Evolutionary conservation across 2,329 filamentous ascomycete genomes (phyloP).

Genomic region (Xylaria sp.): DNA sequence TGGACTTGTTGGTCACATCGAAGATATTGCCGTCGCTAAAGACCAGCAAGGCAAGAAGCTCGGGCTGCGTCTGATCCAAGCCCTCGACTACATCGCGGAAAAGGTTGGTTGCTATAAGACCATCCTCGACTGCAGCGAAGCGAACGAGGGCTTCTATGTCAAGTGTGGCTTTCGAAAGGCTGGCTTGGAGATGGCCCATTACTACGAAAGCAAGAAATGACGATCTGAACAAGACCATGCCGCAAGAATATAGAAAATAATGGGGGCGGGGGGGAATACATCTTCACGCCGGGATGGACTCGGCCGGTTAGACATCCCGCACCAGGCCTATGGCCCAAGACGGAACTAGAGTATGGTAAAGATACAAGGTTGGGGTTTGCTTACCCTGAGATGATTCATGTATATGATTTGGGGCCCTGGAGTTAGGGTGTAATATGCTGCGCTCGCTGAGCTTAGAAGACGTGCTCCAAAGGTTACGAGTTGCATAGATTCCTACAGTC

Average conservation of each 20-base stretch:
- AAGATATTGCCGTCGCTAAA: constrained; percentile 95
- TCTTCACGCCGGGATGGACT: constrained; percentile 25
- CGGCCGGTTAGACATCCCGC: constrained; percentile 31
- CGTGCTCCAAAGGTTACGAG: constrained; percentile 5
- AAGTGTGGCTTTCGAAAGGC: constrained; percentile 96
- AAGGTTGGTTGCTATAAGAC: constrained; percentile 96
- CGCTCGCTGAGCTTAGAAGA: constrained; percentile 9
- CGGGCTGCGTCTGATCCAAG: constrained; percentile 91
- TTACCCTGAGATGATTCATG: constrained; percentile 1
- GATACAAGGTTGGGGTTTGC: background rate
- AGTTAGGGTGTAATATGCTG: constrained; percentile 25
- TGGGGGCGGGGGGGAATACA: background rate
- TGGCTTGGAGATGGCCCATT: constrained; percentile 96
- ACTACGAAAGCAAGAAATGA: constrained; percentile 73
- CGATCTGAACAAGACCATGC: constrained; percentile 12
- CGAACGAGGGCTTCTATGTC: constrained; percentile 97
- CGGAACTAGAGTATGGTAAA: constrained; percentile 32
- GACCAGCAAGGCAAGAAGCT: constrained; percentile 98
- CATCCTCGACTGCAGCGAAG: constrained; percentile 95
- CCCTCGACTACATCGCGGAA: constrained; percentile 87
- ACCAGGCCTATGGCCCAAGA: constrained; percentile 34
- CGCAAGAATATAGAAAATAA: background rate
- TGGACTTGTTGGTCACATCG: constrained; percentile 91
- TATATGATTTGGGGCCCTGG: constrained; percentile 24
- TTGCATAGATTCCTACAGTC: constrained; percentile 29